Base-by-base conservation (phyloP, 192 early-diverging fungal species). In the Umbelopsis isabellina region DNA sequence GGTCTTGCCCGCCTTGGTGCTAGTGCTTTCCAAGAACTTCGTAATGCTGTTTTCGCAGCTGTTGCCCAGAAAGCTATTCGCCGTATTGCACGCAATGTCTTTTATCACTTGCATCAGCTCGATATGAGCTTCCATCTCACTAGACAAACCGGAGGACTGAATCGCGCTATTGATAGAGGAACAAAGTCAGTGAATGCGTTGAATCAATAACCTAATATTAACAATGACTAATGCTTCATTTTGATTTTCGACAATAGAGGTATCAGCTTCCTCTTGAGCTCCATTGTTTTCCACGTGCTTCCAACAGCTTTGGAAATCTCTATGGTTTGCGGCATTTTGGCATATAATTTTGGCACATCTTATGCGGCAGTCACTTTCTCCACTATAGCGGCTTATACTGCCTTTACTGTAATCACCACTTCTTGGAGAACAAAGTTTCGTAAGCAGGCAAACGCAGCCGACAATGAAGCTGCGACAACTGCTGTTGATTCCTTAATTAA, bases 401-500 rank as follows among this genome's bases (percentile, higher is more conserved):
- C 76, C 16, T 95, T 98, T 66, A 97, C 96, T 0, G 80, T 98
- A 46, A 88, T 83, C 9, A 92, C 97, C 5, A 99, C 98, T 8
- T 83, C 90, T 47, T 99, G 98, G 84, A 82, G 82, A 68, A 91
- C 90, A 44, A 83, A 88, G 75, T 91, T 93, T 80, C 89, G 98
- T 27, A 91, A 91, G 49, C 82, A 95, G 53, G 97, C 97, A 85
- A 99, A 99, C 75, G 83, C 87, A 23, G 97, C 98, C 15, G 98
- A 99, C 73, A 99, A 98, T 77, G 79, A 91, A 76, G 98, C 96
- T 6, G 97, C 98, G 0, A 90, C 94, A 8, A 88, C 91, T 5
- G 95, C 96, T 7, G 95, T 97, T 0, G 98, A 99, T 74, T 95
- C 97, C 27, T 83, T 99, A 47, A 88, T 99, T 67, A 99, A 99